Conservation (phyloP, 768 basidiomycete species). For the Russula emetica region DNA sequence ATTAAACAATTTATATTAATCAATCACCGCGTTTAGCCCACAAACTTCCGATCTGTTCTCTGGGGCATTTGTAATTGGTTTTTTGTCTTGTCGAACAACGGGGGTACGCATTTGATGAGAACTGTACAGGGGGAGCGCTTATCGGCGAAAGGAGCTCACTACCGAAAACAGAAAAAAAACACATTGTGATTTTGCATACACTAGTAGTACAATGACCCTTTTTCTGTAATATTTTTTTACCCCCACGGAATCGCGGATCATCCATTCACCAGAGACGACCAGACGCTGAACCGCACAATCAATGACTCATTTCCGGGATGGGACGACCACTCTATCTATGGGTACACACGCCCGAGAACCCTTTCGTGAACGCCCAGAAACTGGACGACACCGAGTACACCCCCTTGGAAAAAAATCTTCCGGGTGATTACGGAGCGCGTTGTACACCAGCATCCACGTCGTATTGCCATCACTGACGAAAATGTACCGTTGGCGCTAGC, state of each 20-base stretch:
- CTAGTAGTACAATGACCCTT: background rate
- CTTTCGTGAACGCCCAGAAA: constrained; percentile 42
- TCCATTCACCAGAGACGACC: constrained; percentile 15
- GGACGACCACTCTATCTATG: constrained; percentile 5
- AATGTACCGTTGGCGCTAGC: constrained; percentile 54
- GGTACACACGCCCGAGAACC: constrained; percentile 11
- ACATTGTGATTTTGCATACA: background rate
- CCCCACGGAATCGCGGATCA: constrained; percentile 2
- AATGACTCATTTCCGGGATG: constrained; percentile 14
- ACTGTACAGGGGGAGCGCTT: background rate
- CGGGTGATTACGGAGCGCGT: constrained; percentile 37
- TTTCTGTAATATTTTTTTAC: background rate
- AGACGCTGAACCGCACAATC: constrained; percentile 15
- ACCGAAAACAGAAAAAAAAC: background rate
- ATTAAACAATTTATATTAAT: background rate
- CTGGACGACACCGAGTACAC: constrained; percentile 44
- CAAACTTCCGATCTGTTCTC: background rate
- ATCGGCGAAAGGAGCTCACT: background rate
- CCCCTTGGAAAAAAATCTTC: constrained; percentile 36
- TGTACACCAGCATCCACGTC: constrained; percentile 43
- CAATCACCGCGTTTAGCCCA: background rate
- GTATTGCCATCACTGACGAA: constrained; percentile 68
- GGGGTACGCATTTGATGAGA: background rate
- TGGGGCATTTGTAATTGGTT: background rate
- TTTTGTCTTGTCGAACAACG: background rate